Evolutionary conservation across 2,329 filamentous ascomycete genomes (phyloP).

Genomic region (Peltaster fructicola): DNA sequence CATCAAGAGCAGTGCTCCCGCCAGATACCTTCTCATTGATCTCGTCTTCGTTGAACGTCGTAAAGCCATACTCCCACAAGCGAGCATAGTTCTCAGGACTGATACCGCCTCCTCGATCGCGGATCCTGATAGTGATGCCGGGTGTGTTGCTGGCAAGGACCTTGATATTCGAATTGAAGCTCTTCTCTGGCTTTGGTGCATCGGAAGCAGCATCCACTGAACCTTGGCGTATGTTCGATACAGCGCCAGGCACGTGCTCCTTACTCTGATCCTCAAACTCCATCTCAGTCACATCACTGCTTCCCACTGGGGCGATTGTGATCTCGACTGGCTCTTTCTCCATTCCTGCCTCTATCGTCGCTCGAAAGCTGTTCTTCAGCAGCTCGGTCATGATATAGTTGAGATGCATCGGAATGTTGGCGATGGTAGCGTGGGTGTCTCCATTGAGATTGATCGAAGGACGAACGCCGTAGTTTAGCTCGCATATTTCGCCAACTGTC

Average conservation of each 20-base stretch:
- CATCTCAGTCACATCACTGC: too few relatives aligned
- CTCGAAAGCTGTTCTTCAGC: constrained; percentile 90
- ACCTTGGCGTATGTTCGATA: constrained; percentile 21
- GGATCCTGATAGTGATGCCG: constrained; percentile 85
- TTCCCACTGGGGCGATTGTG: constrained; percentile 61
- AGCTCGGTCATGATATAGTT: constrained; percentile 96
- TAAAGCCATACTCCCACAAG: constrained; percentile 96
- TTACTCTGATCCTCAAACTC: constrained; percentile 6
- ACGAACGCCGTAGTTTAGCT: constrained; percentile 82
- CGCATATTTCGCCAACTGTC: constrained; percentile 90
- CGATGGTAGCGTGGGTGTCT: constrained; percentile 72
- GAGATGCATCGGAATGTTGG: constrained; percentile 86
- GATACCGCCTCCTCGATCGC: constrained; percentile 90
- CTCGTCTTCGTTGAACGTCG: constrained; percentile 64
- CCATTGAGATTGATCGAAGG: constrained; percentile 69
- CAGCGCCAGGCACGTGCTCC: constrained; percentile 6
- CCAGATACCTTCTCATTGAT: constrained; percentile 31
- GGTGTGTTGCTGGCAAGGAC: constrained; percentile 39
- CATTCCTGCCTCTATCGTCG: constrained; percentile 70
- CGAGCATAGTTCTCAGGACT: constrained; percentile 64
- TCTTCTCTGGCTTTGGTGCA: constrained; percentile 8
- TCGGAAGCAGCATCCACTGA: constrained; percentile 18
- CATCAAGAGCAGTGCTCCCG: constrained; percentile 48
- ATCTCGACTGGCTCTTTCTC: constrained; percentile 72
- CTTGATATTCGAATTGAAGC: constrained; percentile 22